These are phyloP conservation scores for Termitomyces sp. DNA, from an alignment of 768 basidiomycete species.

Conservation along the genomic window DNA sequence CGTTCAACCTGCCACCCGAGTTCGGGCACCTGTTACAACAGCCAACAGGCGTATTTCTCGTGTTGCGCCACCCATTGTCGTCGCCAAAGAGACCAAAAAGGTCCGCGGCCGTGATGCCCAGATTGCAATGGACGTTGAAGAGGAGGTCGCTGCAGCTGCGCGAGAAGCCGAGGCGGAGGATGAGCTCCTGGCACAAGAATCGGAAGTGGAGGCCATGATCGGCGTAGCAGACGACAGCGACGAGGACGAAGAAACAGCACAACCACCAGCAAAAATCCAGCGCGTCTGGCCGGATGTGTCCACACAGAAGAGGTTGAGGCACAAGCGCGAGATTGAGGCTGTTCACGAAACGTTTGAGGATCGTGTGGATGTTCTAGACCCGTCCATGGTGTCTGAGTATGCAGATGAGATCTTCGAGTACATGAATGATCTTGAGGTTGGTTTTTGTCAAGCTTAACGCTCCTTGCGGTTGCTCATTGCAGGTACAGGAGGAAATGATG, in stretches of 20 bases:
- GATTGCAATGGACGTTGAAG: constrained; percentile 65
- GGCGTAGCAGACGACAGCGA: constrained; percentile 47
- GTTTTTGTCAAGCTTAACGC: constrained; percentile 16
- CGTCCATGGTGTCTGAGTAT: constrained; percentile 98
- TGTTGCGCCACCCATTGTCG: constrained; percentile 37
- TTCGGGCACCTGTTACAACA: constrained; percentile 22
- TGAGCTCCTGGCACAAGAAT: constrained; percentile 36
- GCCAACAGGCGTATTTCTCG: constrained; percentile 36
- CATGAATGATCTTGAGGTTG: constrained; percentile 90
- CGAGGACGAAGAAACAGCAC: constrained; percentile 29
- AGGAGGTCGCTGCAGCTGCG: constrained; percentile 28
- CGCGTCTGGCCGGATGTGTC: constrained; percentile 74
- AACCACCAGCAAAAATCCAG: constrained; percentile 34
- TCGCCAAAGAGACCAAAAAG: constrained; percentile 34
- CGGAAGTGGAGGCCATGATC: constrained; percentile 63
- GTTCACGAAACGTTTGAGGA: constrained; percentile 70
- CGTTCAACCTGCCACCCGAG: constrained; percentile 23
- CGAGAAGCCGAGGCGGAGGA: constrained; percentile 36
- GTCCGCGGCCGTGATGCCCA: constrained; percentile 31
- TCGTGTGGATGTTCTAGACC: constrained; percentile 70
- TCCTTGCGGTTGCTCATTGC: constrained; percentile 16
- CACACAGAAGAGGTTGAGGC: constrained; percentile 53
- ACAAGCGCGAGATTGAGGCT: constrained; percentile 57
- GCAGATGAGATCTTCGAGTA: constrained; percentile 97
- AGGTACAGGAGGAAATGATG: constrained; percentile 73